Conservation (phyloP, 2,329 filamentous ascomycete genomes). For the Ceratocystis cubensis region DNA sequence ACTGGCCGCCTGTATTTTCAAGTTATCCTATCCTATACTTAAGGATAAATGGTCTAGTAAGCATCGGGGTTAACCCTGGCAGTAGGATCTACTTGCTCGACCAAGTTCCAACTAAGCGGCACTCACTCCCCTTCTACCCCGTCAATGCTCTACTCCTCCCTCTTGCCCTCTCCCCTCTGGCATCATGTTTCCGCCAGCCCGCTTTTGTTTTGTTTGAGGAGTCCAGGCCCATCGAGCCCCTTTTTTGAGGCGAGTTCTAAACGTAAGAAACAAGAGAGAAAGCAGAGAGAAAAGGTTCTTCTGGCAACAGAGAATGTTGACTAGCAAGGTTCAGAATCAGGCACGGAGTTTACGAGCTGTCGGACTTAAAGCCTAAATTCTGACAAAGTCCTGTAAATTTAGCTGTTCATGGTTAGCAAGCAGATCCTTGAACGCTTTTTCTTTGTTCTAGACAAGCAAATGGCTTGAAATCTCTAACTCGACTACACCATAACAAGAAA, state of each 20-base stretch:
- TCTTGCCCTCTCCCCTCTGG: not conserved
- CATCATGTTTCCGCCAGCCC: not conserved
- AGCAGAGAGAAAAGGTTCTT: not conserved
- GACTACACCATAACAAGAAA: not conserved
- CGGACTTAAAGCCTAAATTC: slow-evolving; percentile 1
- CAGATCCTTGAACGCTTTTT: not conserved
- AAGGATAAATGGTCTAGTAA: not conserved
- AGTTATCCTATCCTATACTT: not conserved
- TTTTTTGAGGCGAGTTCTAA: not conserved
- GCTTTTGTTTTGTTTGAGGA: not conserved
- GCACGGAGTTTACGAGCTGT: not conserved
- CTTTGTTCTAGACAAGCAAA: not conserved
- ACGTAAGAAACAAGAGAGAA: not conserved
- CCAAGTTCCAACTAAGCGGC: not conserved
- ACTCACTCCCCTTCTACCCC: not conserved
- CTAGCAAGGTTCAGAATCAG: not conserved
- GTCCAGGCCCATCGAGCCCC: not conserved
- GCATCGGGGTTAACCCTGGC: not conserved
- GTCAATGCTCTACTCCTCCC: not conserved
- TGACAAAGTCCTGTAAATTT: not conserved
- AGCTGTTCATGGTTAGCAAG: not conserved
- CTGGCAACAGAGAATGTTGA: no score
- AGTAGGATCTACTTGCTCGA: slow-evolving; percentile 1
- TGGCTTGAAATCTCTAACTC: not conserved
- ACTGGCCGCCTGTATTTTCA: not conserved